Conservation (phyloP, 2,329 filamentous ascomycete species). For the Chaetomiaceae sp. region DNA sequence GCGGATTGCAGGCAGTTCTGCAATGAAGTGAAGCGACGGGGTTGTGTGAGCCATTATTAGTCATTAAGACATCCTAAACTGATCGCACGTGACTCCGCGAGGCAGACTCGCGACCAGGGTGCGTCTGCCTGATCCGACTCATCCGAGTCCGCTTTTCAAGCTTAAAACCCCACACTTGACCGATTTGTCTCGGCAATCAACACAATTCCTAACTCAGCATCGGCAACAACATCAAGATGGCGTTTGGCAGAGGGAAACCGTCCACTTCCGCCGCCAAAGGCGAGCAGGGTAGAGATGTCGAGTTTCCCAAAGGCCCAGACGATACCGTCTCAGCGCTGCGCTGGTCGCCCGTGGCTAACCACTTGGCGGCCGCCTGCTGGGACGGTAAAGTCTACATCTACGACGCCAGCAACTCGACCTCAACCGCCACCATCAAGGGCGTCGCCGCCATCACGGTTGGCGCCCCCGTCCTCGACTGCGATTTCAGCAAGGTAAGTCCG, state of each 20-base stretch:
- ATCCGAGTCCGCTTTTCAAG: too few species aligned
- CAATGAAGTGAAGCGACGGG: too few species aligned
- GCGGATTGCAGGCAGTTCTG: too few species aligned
- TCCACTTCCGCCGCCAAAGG: neutral
- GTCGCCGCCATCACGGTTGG: conserved; percentile 26
- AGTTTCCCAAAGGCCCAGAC: conserved; percentile 27
- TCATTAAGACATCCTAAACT: too few species aligned
- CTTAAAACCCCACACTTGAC: neutral
- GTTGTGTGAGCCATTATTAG: too few species aligned
- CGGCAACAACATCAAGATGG: conserved; percentile 13
- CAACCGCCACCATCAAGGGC: conserved; percentile 24
- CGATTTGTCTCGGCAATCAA: neutral
- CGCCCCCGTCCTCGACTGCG: conserved; percentile 33
- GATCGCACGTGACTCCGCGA: too few species aligned
- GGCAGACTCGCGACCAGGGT: too few species aligned
- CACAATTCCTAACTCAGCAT: neutral
- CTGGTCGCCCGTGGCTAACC: conserved; percentile 33
- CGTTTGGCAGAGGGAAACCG: neutral
- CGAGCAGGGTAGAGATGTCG: conserved; percentile 21
- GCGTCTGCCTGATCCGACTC: neutral
- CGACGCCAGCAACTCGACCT: conserved; percentile 27
- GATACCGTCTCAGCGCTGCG: conserved; percentile 36
- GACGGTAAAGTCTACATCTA: conserved; percentile 36
- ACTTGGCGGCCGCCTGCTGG: conserved; percentile 35
- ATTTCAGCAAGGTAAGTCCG: conserved; percentile 37